Base-by-base conservation (phyloP, 1,139 yeast species). In the Nematodospora anomalae region DNA sequence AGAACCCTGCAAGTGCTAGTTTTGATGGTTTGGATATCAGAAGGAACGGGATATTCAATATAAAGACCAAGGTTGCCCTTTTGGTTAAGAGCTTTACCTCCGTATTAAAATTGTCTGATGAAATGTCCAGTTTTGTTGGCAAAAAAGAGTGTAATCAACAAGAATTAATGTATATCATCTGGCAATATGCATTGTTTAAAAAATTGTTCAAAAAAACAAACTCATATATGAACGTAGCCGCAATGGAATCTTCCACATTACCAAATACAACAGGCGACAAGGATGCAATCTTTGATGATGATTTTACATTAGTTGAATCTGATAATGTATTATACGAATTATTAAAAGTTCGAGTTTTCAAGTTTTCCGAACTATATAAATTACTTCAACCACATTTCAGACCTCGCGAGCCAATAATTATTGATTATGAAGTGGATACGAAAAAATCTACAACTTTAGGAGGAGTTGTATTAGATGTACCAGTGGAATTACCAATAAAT, bases 11-110 rank as follows among this genome's bases (percentile, higher is more conserved):
- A 30, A 58, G 62, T 31, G 73, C 62, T 41, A 33, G 40, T n/a
- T 89, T 92, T 55, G 97, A 94, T 58, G 97, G 95, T 2, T 64
- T 92, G 44, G 97, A 90, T 55, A 76, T 92, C 37, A 84, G 84
- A 52, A 78, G 98, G 52, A 69, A 74, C 16, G 97, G 98, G 3
- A 60, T 72, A 10, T 71, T 68, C 46, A 84, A 86, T 46, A 70
- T 89, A 35, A 69, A 76, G 28, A 77, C 87, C 35, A 80, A 79
- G 43, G 81, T 92, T 40, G 85, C 90, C 7, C 71, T 92, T 43
- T 87, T 90, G 60, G 81, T 88, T 33, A 88, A 85, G 56, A 86
- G 82, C 79, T 95, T 46, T 71, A 79, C 61, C 1, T 45, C 62
- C 1, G 77, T 74, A 50, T 73, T 87, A 44, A 79, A 72, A 51